These are phyloP conservation scores for Kazachstania kunashirensis DNA, from an alignment of 805 yeast species.

Conservation along the genomic window DNA sequence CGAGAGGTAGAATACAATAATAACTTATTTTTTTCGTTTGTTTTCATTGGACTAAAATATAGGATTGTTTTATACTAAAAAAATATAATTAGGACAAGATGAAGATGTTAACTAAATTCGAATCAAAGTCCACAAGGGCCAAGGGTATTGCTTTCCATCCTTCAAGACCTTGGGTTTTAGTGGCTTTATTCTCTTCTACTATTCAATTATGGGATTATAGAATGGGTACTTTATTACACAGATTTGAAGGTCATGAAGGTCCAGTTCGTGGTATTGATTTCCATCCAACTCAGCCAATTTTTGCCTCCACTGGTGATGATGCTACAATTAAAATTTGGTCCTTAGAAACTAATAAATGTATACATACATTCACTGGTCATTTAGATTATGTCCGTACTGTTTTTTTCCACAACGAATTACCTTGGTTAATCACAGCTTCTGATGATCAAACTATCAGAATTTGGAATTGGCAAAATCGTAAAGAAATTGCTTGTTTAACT, in stretches of 20 bases:
- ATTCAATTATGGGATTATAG: slow-evolving; percentile 99
- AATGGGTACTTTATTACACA: slow-evolving; percentile 94
- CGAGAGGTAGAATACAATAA: too few species aligned
- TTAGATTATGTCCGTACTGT: slow-evolving; percentile 92
- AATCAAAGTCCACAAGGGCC: slow-evolving; percentile 95
- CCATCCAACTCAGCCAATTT: slow-evolving; percentile 96
- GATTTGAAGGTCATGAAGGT: slow-evolving; percentile 97
- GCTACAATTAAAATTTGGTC: slow-evolving; percentile 95
- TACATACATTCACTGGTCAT: slow-evolving; percentile 88
- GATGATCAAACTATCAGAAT: slow-evolving; percentile 98
- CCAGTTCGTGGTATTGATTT: slow-evolving; percentile 93
- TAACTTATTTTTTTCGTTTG: too few species aligned
- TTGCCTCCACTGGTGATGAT: slow-evolving; percentile 97
- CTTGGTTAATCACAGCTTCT: slow-evolving; percentile 93
- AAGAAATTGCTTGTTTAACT: slow-evolving; percentile 91
- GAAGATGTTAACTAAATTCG: slow-evolving; percentile 87
- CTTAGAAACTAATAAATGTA: slow-evolving; percentile 76
- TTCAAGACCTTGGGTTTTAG: slow-evolving; percentile 85
- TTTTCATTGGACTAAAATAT: too few species aligned
- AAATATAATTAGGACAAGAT: too few species aligned
- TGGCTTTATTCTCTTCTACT: slow-evolving; percentile 93
- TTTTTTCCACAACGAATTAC: slow-evolving; percentile 88
- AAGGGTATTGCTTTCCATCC: slow-evolving; percentile 98
- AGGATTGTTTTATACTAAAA: too few species aligned
- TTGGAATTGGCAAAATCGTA: slow-evolving; percentile 99